These are phyloP conservation scores for Chondrus crispus DNA, from an alignment of 23 red algal genomes.

Conservation along the genomic window DNA sequence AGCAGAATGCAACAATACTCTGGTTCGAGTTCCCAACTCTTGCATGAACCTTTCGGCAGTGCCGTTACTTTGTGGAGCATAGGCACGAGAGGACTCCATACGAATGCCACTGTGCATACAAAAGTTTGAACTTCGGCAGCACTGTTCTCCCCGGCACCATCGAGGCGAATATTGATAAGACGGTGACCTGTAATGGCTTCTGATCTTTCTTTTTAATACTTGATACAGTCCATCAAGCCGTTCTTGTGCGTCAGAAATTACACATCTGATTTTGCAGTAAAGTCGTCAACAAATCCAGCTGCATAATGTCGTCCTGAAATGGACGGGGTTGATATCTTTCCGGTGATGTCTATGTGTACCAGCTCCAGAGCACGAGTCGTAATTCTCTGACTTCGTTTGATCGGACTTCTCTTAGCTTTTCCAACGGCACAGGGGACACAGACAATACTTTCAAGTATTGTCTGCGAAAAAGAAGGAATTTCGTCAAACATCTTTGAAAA, in stretches of 20 bases:
- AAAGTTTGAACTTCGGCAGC: not conserved
- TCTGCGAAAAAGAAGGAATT: not conserved
- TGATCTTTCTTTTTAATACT: not conserved
- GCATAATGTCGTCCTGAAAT: not conserved
- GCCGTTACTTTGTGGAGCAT: not conserved
- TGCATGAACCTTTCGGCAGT: not conserved
- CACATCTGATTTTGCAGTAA: not conserved
- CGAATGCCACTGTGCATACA: not conserved
- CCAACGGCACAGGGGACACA: not conserved
- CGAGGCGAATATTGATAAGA: not conserved
- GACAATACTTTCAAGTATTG: not conserved
- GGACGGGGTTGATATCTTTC: not conserved
- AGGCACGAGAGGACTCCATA: not conserved
- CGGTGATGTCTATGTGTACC: not conserved
- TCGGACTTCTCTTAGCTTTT: not conserved
- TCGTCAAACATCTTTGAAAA: not conserved
- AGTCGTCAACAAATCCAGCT: not conserved
- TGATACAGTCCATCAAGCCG: not conserved
- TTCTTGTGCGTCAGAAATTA: not conserved
- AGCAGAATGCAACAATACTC: not conserved
- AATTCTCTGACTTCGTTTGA: not conserved
- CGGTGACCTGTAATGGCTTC: not conserved
- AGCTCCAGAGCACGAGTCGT: not conserved
- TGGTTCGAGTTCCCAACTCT: not conserved
- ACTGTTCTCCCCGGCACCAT: not conserved